A percentile compares a stretch with the other conserved stretches of the same genome.
Conservation (phyloP, 2,329 filamentous ascomycete species). For the Trichoderma afroharzianum region DNA sequence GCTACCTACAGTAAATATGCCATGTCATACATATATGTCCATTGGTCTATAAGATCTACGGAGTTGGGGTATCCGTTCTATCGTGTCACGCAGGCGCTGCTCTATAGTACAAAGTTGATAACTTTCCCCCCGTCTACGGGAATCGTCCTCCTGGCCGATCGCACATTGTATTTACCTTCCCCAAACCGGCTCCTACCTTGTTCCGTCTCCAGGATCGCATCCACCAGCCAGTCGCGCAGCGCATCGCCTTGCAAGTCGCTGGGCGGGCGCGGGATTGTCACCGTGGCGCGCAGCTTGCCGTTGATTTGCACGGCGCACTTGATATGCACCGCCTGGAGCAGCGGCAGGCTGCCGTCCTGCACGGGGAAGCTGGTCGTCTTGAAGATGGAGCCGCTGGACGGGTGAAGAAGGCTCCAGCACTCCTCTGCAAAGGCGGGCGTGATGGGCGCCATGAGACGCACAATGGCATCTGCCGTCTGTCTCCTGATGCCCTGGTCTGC, state of each 20-base stretch:
- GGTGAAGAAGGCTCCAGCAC: conserved; percentile 63
- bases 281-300: conserved; percentile 68
- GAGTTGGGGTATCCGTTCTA: conserved; percentile 15
- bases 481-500: conserved; percentile 43
- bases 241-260: conserved; percentile 38
- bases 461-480: conserved; percentile 51
- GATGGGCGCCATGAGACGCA: conserved; percentile 74
- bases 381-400: conserved; percentile 39
- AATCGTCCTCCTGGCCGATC: conserved; percentile 59
- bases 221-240: conserved; percentile 59
- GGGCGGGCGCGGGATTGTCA: conserved; percentile 57
- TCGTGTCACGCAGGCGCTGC: conserved; percentile 11
- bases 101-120: conserved; percentile 67
- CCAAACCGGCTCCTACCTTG: conserved; percentile 57
- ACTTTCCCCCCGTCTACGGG: conserved; percentile 64
- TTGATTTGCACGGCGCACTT: conserved; percentile 72
- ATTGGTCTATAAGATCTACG: conserved; percentile 12
- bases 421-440: conserved; percentile 79
- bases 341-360: conserved; percentile 47
- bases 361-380: conserved; percentile 55
- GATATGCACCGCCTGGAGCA: conserved; percentile 49
- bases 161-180: conserved; percentile 43
- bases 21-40: neutral
- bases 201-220: conserved; percentile 56
- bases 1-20: neutral